phyloP scores from a whole-genome alignment of 2,329 filamentous ascomycete genomes.

The Epichloe sp. region DNA sequence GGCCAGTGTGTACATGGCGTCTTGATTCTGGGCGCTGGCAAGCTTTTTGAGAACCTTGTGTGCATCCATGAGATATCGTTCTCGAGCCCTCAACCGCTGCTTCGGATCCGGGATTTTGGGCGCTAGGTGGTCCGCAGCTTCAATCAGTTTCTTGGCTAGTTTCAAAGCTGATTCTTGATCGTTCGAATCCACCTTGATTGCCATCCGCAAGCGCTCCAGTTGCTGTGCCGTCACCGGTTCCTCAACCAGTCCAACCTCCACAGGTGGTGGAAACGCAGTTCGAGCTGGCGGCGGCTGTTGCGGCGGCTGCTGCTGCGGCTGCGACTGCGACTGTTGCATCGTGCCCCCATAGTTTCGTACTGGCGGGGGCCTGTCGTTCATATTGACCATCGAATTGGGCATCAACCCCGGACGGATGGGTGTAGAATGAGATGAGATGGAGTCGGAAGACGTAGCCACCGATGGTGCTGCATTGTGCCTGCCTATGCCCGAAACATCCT shows the following conservation, averaged over 20 bases:
- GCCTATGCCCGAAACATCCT: neutral
- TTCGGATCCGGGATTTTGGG: constrained; percentile 52
- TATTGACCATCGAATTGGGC: constrained; percentile 41
- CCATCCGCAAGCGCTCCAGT: constrained; percentile 59
- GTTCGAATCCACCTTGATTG: constrained; percentile 55
- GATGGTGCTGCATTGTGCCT: constrained; percentile 15
- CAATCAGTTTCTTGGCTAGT: constrained; percentile 72
- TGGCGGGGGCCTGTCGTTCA: constrained; percentile 44
- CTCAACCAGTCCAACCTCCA: constrained; percentile 4
- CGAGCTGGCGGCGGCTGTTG: constrained; percentile 13
- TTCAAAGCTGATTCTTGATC: constrained; percentile 60
- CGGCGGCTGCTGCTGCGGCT: constrained; percentile 5
- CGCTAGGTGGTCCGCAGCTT: constrained; percentile 68
- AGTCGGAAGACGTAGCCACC: constrained; percentile 27
- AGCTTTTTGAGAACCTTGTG: constrained; percentile 89
- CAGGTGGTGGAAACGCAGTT: neutral
- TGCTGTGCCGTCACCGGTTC: constrained; percentile 61
- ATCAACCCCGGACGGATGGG: constrained; percentile 52
- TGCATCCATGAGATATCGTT: constrained; percentile 74
- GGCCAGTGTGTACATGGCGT: constrained; percentile 88
- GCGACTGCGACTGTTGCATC: constrained; percentile 21
- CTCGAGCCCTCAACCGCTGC: constrained; percentile 59
- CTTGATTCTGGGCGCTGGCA: constrained; percentile 55
- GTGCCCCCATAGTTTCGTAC: constrained; percentile 41
- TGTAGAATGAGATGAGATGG: constrained; percentile 45